Base-by-base conservation (phyloP, 2,329 filamentous ascomycete species). In the Diaporthe sp. region DNA sequence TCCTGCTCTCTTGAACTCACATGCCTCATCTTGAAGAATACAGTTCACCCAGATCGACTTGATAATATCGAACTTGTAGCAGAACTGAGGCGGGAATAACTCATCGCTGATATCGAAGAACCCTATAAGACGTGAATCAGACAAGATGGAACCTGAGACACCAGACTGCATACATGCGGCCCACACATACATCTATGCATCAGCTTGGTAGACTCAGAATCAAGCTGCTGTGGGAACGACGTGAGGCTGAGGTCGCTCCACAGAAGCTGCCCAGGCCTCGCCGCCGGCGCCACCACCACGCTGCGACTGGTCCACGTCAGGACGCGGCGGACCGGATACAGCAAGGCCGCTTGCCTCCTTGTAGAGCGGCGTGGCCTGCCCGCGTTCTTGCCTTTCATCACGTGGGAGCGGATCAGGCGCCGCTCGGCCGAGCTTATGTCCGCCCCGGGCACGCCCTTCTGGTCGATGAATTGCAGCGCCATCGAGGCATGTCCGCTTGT, bases 51-150 rank as follows among this genome's bases (percentile, higher is more conserved):
- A 57, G 28, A 57, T 34, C 10, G 53, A 57, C 28, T 57, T 57
- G 15, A 57, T 57, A 9, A 57, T 57, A 3, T 57, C 53, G 28
- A 57, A 57, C 17, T 57, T 57, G 17, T 7, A 57, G 28, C 53
- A 57, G 22, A 57, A 57, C 7, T 57, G 53, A 34, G 53, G 53
- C 15, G 53, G 53, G 13, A 57, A 57, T 7, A 57, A 15, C 17
- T 57, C 53, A 57, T 57, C 53, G 31, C 53, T 57, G 15, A 57
- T 57, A 22, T 57, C 53, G 53, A 57, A 57, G 53, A 57, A 57
- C 53, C 53, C 53, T 57, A 9, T 7, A 31, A 57, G 25, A 55
- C n/a, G 12, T 15, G 25, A 8, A 25, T 55, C 13, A 55, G 53
- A 57, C 53, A 57, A 34, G 5, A 34, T 12, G 17, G 6, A 10